These are phyloP conservation scores for Pilasporangium apinafurcum DNA, from an alignment of 352 stramenopile genomes.

Conservation along the genomic window DNA sequence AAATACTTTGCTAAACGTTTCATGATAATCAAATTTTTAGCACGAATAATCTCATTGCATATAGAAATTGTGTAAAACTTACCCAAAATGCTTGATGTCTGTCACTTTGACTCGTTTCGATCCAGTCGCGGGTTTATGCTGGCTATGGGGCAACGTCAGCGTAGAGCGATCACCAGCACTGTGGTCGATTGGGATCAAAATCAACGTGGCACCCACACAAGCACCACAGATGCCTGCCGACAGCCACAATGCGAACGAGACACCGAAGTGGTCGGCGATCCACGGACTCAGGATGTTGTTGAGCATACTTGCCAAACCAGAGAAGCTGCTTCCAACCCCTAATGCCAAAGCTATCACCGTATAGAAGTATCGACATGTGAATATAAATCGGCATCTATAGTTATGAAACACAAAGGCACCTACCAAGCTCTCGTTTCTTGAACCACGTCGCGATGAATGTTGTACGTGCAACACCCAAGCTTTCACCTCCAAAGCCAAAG, in stretches of 20 bases:
- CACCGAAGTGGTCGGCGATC: slow-evolving; percentile 46
- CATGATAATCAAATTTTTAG: background rate
- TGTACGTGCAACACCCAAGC: slow-evolving; percentile 58
- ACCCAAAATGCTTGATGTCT: slow-evolving; percentile 43
- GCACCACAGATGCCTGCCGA: slow-evolving; percentile 35
- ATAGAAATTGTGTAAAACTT: background rate
- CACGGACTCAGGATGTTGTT: slow-evolving; percentile 71
- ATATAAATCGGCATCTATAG: background rate
- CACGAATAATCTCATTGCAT: background rate
- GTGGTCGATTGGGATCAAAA: slow-evolving; percentile 53
- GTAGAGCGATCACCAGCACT: slow-evolving; percentile 5
- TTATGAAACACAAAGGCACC: background rate
- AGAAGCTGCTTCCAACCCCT: slow-evolving; percentile 67
- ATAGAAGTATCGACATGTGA: too few relatives aligned
- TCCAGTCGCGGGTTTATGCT: slow-evolving; percentile 4
- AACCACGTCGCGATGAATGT: slow-evolving; percentile 83
- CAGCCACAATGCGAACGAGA: slow-evolving; percentile 64
- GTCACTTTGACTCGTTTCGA: slow-evolving; percentile 16
- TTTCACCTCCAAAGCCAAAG: slow-evolving; percentile 84
- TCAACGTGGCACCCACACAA: slow-evolving; percentile 32
- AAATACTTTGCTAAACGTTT: slow-evolving; percentile 25
- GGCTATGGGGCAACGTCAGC: slow-evolving; percentile 29
- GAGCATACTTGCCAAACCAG: slow-evolving; percentile 62
- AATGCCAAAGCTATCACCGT: slow-evolving; percentile 57
- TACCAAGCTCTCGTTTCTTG: slow-evolving; percentile 60